Evolutionary conservation across 768 basidiomycete species (phyloP).

Genomic region (Symmetrospora coprosmae): DNA sequence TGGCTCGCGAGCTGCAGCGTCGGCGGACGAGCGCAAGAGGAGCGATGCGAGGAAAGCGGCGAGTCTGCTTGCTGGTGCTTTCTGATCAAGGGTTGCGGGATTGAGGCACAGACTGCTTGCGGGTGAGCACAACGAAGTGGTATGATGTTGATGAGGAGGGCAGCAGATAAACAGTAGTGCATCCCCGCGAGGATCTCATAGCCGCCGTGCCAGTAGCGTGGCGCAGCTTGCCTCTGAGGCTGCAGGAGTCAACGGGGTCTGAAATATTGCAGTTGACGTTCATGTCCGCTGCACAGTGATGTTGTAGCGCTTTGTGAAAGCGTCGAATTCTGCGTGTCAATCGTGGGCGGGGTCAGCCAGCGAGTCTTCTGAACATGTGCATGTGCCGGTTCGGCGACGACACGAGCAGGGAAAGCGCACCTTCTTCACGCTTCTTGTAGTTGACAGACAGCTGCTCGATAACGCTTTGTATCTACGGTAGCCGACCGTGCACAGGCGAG

Average conservation of each 20-base stretch:
- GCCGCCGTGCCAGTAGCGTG: too few relatives aligned
- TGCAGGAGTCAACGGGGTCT: neutral
- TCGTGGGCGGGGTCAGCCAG: too few relatives aligned
- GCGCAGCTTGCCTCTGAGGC: too few relatives aligned
- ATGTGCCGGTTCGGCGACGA: too few relatives aligned
- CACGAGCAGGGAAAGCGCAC: too few relatives aligned
- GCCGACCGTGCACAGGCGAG: too few relatives aligned
- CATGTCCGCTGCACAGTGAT: slow-evolving; percentile 10
- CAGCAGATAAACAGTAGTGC: neutral
- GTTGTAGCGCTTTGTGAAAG: slow-evolving; percentile 11
- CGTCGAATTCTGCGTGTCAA: slow-evolving; percentile 3
- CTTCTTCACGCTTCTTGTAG: slow-evolving; percentile 22
- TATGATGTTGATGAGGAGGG: neutral
- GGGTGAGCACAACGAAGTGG: neutral
- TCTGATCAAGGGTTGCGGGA: neutral
- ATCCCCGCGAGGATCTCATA: too few relatives aligned
- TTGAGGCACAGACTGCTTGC: neutral
- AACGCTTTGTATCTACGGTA: slow-evolving; percentile 20
- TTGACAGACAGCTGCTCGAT: slow-evolving; percentile 14
- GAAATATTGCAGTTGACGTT: neutral
- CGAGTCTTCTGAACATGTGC: too few relatives aligned
- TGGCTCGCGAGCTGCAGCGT: neutral
- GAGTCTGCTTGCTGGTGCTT: slow-evolving; percentile 18
- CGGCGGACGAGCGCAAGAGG: slow-evolving; percentile 21
- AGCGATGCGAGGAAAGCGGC: slow-evolving; percentile 20